These are phyloP conservation scores for Trichoderma gamsii DNA, from an alignment of 495 filamentous ascomycete genomes.

Conservation along the genomic window DNA sequence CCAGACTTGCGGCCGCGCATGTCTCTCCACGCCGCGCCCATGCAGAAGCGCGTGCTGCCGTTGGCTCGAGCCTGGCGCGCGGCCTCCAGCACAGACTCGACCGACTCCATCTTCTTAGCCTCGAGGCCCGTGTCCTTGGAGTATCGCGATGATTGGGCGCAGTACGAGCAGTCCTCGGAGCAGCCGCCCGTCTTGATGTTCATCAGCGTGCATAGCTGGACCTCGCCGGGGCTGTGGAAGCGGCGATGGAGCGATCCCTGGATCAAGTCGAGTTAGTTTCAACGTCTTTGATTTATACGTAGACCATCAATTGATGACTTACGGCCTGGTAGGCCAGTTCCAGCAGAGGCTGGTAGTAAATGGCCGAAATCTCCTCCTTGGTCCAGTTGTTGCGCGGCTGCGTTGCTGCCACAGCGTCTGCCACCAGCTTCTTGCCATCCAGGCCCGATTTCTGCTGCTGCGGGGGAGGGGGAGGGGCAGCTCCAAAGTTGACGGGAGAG, in stretches of 20 bases:
- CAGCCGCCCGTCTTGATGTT: slow-evolving; percentile 94
- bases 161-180: slow-evolving; percentile 83
- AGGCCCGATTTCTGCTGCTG: slow-evolving; percentile 2
- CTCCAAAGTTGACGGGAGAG: neutral
- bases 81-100: slow-evolving; percentile 69
- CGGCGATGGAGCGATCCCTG: slow-evolving; percentile 69
- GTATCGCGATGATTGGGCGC: slow-evolving; percentile 77
- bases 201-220: slow-evolving; percentile 88
- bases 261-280: slow-evolving; percentile 2
- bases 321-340: slow-evolving; percentile 70
- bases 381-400: slow-evolving; percentile 67
- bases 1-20: slow-evolving; percentile 81
- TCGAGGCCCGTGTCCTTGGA: slow-evolving; percentile 71
- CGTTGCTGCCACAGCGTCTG: slow-evolving; percentile 48
- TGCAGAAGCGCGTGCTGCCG: slow-evolving; percentile 81
- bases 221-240: slow-evolving; percentile 70
- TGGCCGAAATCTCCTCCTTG: slow-evolving; percentile 63
- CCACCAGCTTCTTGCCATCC: slow-evolving; percentile 23
- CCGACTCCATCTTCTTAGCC: slow-evolving; percentile 67
- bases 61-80: slow-evolving; percentile 71
- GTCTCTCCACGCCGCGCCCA: slow-evolving; percentile 87
- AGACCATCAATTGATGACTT: slow-evolving; percentile 25
- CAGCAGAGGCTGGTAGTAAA: slow-evolving; percentile 73
- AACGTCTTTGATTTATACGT: neutral
- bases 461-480: slow-evolving; percentile 9